These are phyloP conservation scores for Lagenaria siceraria DNA, from an alignment of 306 rosid genomes.

Conservation along the genomic window DNA sequence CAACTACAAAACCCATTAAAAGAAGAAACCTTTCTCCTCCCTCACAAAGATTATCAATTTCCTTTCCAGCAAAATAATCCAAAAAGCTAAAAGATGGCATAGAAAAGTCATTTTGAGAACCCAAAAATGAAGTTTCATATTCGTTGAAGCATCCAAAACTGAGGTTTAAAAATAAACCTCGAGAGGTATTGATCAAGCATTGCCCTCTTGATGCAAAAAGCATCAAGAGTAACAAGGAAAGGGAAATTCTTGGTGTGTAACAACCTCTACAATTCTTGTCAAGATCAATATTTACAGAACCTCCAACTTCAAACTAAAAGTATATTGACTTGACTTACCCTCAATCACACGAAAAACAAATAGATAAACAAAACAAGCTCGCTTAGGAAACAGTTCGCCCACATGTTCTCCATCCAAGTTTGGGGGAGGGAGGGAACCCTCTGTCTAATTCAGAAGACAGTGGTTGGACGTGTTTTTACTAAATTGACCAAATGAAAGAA, in stretches of 20 bases:
- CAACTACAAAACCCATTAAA: not conserved
- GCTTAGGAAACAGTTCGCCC: not conserved
- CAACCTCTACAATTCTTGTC: not conserved
- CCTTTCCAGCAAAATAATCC: not conserved
- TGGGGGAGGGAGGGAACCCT: not conserved
- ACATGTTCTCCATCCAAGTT: not conserved
- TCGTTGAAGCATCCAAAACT: not conserved
- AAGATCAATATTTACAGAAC: not conserved
- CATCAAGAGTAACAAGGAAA: not conserved
- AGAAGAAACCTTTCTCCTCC: not conserved
- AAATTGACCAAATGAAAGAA: not conserved
- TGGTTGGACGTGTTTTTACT: not conserved
- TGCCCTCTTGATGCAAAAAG: not conserved
- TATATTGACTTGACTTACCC: not conserved
- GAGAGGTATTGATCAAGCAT: not conserved
- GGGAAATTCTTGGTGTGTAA: not conserved
- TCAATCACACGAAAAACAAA: not conserved
- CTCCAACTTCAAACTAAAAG: not conserved
- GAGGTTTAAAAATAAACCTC: not conserved
- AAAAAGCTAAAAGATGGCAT: not conserved
- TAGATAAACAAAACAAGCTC: not conserved
- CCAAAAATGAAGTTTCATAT: not conserved
- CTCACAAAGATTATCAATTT: not conserved
- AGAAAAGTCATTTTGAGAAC: not conserved
- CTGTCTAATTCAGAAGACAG: not conserved